These are phyloP conservation scores for Malus hybrid DNA, from an alignment of 331 rosid genomes.

Conservation along the genomic window DNA sequence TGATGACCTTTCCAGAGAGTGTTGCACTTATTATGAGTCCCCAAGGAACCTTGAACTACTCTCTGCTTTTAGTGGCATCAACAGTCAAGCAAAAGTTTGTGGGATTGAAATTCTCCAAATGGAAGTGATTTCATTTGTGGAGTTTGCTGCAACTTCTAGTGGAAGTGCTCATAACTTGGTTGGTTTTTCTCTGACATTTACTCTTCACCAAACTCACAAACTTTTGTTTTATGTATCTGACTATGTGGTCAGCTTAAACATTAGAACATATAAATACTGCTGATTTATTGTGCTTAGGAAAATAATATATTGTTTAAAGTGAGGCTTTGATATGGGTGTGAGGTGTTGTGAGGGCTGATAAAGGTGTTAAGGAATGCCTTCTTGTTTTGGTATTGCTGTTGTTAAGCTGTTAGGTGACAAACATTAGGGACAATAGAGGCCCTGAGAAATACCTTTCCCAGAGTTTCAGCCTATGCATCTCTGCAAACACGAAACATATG, in stretches of 20 bases:
- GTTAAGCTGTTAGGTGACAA: not conserved
- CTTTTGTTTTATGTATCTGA: conserved; percentile 16
- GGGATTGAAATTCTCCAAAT: conserved; percentile 57
- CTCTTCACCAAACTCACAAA: not conserved
- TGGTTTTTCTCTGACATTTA: conserved; percentile 18
- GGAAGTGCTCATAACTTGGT: conserved; percentile 71
- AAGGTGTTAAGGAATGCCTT: not conserved
- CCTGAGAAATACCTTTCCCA: too few relatives aligned
- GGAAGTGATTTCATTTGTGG: conserved; percentile 77
- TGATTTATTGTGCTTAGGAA: not conserved
- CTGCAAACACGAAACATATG: not conserved
- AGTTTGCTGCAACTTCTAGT: conserved; percentile 69
- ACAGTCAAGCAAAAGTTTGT: conserved; percentile 29
- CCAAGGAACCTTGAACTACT: conserved; percentile 31
- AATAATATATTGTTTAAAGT: not conserved
- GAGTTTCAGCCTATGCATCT: not conserved
- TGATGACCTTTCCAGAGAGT: conserved; percentile 37
- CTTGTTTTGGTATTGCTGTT: not conserved
- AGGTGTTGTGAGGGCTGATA: not conserved
- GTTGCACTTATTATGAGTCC: conserved; percentile 21
- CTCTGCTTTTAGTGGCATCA: conserved; percentile 33
- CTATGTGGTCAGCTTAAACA: not conserved
- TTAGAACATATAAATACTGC: not conserved
- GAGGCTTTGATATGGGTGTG: not conserved
- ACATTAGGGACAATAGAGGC: not conserved